These are phyloP conservation scores for Nothopassalora personata DNA, from an alignment of 2,329 filamentous ascomycete species.

Conservation along the genomic window DNA sequence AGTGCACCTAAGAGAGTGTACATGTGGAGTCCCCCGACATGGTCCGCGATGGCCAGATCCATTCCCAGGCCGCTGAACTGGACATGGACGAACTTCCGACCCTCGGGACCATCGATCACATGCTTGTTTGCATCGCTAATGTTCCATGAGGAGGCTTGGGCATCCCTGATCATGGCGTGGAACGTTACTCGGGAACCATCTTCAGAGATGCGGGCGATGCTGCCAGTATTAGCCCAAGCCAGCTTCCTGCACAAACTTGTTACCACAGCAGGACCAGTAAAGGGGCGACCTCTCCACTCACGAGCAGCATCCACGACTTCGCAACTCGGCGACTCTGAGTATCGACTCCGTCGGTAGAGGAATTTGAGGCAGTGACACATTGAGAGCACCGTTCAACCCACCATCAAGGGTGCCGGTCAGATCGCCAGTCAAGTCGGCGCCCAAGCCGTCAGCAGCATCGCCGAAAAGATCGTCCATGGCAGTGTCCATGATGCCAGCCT, in stretches of 20 bases:
- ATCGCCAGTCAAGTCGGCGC: slow-evolving; percentile 22
- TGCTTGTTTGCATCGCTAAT: slow-evolving; percentile 67
- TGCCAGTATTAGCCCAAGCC: slow-evolving; percentile 82
- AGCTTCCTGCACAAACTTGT: slow-evolving; percentile 55
- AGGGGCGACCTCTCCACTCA: slow-evolving; percentile 44
- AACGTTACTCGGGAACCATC: slow-evolving; percentile 68
- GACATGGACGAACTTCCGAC: slow-evolving; percentile 69
- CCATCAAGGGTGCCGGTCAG: slow-evolving; percentile 67
- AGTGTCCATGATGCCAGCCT: slow-evolving; percentile 23
- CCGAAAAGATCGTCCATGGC: slow-evolving; percentile 67
- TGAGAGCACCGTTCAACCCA: slow-evolving; percentile 51
- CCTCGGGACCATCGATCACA: slow-evolving; percentile 57
- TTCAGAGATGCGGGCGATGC: slow-evolving; percentile 72
- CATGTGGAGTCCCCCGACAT: slow-evolving; percentile 69
- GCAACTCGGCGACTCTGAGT: slow-evolving; percentile 70
- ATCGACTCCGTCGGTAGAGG: slow-evolving; percentile 57
- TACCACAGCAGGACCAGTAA: slow-evolving; percentile 1
- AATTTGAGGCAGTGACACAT: slow-evolving; percentile 49
- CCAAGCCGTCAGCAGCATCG: slow-evolving; percentile 49
- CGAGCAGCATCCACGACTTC: slow-evolving; percentile 73
- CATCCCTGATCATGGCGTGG: slow-evolving; percentile 64
- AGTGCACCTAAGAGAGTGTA: slow-evolving; percentile 66
- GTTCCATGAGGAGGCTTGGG: slow-evolving; percentile 66
- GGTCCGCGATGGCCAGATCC: slow-evolving; percentile 79
- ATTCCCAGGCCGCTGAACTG: slow-evolving; percentile 72